Evolutionary conservation across 2,329 filamentous ascomycete genomes (phyloP), one percentile per base, ranked within the genome.

Genomic region (Sporothrix schenckii): DNA sequence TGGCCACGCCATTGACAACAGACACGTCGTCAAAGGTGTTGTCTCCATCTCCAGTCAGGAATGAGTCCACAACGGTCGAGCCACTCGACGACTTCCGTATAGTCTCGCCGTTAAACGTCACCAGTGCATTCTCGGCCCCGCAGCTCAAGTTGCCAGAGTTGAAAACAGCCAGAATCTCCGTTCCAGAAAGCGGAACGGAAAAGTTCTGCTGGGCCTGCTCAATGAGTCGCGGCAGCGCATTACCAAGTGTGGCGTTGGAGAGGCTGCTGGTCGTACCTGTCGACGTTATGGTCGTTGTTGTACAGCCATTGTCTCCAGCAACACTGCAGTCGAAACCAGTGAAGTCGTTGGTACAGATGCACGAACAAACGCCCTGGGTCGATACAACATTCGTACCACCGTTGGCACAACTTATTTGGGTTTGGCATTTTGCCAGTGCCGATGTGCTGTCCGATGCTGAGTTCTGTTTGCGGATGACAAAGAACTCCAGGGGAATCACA

Each of bases 341-440:
- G 78, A 94, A 98, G 1, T 94, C 93, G 75, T 95, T 93, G 27
- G 90, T 88, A 80, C 94, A 99, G 56, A 97, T 88, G 78, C 94
- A 99, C 14, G 90, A 90, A 80, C 94, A 98, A 24, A 86, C 82
- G 3, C 87, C 86, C 70, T 87, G 83, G 19, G 86, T 87, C 13
- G 75, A 74, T 24, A 93, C 80, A 19, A 94, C 86, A 69, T 89
- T 93, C 21, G 89, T 89, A 39, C 94, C 94, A 11, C 92, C 93
- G 74, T 98, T 97, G 68, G 86, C 81, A 77, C 94, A 97, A 0
- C 83, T 84, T 16, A 91, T 80, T 41, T 85, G 84, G 52, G 83
- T 80, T 74, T 87, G 83, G 78, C 93, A 97, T 72, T 84, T 77
- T 7, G 81, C 78, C 27, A 84, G 76, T 11, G 78, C 78, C 34